A percentile compares a stretch with the other conserved stretches of the same genome.
These are phyloP conservation scores for Viridothelium virens DNA, from an alignment of 495 filamentous ascomycete species.

Conservation along the genomic window DNA sequence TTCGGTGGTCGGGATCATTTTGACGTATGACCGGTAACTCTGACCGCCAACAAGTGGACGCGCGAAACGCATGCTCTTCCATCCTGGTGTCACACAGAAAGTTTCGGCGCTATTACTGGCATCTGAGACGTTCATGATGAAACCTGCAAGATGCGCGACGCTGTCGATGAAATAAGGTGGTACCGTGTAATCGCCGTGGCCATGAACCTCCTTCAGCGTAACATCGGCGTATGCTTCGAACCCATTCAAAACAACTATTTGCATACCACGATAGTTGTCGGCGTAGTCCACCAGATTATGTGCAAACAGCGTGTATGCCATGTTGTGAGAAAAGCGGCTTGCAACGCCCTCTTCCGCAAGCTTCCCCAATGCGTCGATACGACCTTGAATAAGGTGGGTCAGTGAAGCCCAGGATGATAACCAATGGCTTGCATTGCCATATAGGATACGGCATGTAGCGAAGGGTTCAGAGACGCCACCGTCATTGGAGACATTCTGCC, in stretches of 20 bases:
- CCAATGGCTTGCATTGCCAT: not conserved
- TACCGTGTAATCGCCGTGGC: not conserved
- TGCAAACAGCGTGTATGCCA: conserved; percentile 69
- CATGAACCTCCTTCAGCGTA: not conserved
- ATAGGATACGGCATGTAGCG: not conserved
- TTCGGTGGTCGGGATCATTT: conserved; percentile 32
- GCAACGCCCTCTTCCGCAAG: conserved; percentile 28
- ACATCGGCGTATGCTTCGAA: conserved; percentile 66
- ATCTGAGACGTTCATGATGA: conserved; percentile 20
- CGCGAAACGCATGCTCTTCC: conserved; percentile 27
- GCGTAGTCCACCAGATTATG: conserved; percentile 60
- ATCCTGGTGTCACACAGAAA: conserved; percentile 39
- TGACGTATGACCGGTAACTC: conserved; percentile 35
- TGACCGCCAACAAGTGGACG: conserved; percentile 29
- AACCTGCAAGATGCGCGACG: conserved; percentile 16
- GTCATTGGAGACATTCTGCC: conserved; percentile 66
- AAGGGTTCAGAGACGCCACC: conserved; percentile 55
- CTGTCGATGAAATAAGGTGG: conserved; percentile 19
- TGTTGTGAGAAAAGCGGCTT: conserved; percentile 47
- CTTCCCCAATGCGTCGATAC: conserved; percentile 40
- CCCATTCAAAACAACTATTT: conserved; percentile 69
- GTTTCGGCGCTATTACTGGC: conserved; percentile 13
- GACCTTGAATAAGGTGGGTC: conserved; percentile 39
- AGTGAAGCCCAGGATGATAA: not conserved
- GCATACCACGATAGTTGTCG: conserved; percentile 59